phyloP scores from a whole-genome alignment of 208 protist species.

The Crithidia acanthocephali region DNA sequence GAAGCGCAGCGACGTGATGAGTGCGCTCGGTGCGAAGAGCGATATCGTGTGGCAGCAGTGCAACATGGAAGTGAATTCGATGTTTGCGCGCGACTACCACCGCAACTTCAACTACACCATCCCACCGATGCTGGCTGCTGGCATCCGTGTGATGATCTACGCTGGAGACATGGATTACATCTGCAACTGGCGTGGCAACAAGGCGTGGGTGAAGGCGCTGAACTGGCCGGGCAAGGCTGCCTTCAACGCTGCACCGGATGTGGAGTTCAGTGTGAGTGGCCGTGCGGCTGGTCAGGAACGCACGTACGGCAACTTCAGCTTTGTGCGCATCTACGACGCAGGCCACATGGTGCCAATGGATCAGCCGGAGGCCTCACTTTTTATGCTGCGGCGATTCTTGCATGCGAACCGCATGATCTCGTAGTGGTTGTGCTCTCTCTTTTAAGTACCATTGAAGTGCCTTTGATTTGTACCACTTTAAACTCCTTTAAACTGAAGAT shows the following conservation, averaged over 20 bases:
- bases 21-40: conserved; percentile 55
- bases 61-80: conserved; percentile 54
- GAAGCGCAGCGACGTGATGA: conserved; percentile 53
- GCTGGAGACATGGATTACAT: conserved; percentile 92
- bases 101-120: conserved; percentile 73
- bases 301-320: conserved; percentile 55
- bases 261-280: conserved; percentile 34
- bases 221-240: conserved; percentile 70
- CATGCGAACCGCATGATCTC: background rate
- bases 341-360: conserved; percentile 92
- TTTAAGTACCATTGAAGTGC: background rate
- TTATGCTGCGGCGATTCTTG: conserved; percentile 24
- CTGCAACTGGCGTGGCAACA: conserved; percentile 93
- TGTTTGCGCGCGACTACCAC: conserved; percentile 75
- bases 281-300: conserved; percentile 39
- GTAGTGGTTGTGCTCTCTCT: background rate
- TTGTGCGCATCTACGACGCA: conserved; percentile 81
- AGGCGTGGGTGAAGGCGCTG: conserved; percentile 71
- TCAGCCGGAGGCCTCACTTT: conserved; percentile 59
- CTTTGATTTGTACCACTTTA: too few relatives aligned
- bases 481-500: too few relatives aligned
- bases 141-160: conserved; percentile 91
- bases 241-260: conserved; percentile 50
- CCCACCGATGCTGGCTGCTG: conserved; percentile 53
- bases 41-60: conserved; percentile 60